Evolutionary conservation across 495 filamentous ascomycete species (phyloP).

Genomic region (Xylaria scruposa): DNA sequence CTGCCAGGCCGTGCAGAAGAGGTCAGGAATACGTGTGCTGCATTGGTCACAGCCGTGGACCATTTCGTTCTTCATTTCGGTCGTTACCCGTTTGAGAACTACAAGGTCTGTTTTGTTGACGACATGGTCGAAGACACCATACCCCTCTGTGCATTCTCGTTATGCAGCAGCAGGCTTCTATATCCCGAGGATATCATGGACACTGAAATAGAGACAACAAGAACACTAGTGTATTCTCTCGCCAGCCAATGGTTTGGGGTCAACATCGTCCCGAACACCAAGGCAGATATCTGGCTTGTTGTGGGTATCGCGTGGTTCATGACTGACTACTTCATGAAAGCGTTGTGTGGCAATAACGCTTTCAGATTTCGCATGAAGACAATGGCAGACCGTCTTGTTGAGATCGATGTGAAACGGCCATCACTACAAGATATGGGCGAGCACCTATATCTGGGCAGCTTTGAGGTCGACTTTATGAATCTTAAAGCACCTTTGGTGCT

Average conservation of each 20-base stretch:
- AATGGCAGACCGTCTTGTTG: conserved; percentile 78
- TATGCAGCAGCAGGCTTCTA: conserved; percentile 86
- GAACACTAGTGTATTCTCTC: conserved; percentile 78
- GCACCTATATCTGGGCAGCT: conserved; percentile 77
- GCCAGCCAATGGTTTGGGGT: conserved; percentile 96
- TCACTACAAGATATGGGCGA: conserved; percentile 82
- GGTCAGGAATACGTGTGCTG: conserved; percentile 76
- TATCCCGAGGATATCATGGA: conserved; percentile 84
- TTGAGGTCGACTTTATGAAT: conserved; percentile 85
- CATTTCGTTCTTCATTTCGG: conserved; percentile 84
- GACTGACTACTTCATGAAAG: conserved; percentile 87
- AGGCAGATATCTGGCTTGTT: conserved; percentile 88
- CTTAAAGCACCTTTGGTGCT: conserved; percentile 92
- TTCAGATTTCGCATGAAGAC: conserved; percentile 90
- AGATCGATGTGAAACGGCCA: conserved; percentile 81
- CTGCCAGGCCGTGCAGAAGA: conserved; percentile 82
- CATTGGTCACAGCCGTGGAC: conserved; percentile 71
- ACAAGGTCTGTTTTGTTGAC: conserved; percentile 93
- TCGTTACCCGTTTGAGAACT: conserved; percentile 83
- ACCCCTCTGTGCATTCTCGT: conserved; percentile 78
- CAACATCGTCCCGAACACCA: conserved; percentile 79
- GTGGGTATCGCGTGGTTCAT: conserved; percentile 92
- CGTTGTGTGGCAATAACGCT: conserved; percentile 91
- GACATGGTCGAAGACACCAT: conserved; percentile 76
- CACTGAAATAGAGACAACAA: conserved; percentile 76